These are phyloP conservation scores for Lentinus tigrinus DNA, from an alignment of 768 basidiomycete species.

Conservation along the genomic window DNA sequence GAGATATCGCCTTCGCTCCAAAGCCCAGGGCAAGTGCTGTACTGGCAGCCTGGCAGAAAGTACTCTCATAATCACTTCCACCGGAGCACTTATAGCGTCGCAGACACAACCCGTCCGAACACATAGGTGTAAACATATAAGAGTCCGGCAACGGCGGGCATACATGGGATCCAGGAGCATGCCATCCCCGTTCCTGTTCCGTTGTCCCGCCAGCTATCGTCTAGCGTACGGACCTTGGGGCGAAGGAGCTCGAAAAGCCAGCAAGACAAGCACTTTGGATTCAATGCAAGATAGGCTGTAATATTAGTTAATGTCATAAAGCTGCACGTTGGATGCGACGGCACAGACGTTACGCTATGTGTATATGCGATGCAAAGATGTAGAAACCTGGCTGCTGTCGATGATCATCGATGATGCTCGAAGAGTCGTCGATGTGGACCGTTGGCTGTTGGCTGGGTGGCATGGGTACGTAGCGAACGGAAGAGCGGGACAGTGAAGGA, in stretches of 20 bases:
- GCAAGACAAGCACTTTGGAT: not conserved
- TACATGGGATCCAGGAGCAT: no score
- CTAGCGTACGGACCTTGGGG: no score
- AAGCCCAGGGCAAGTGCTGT: not conserved
- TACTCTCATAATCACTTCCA: no score
- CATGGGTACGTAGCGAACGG: not conserved
- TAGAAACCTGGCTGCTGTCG: not conserved
- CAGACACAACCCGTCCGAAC: no score
- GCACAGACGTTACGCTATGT: constrained; percentile 18
- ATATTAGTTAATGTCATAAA: constrained; percentile 19
- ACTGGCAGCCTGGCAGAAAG: no score
- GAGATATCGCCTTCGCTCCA: constrained; percentile 4
- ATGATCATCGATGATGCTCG: not conserved
- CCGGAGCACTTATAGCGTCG: no score
- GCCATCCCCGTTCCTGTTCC: no score
- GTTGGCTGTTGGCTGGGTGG: not conserved
- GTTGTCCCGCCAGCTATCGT: no score
- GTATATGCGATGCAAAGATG: constrained; percentile 2
- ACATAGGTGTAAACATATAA: no score
- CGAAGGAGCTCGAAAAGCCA: no score
- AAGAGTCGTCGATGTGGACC: not conserved
- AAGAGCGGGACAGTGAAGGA: not conserved
- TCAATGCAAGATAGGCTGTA: constrained; percentile 8
- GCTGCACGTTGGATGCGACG: constrained; percentile 18
- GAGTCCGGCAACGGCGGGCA: no score